A percentile compares a stretch with the other conserved stretches of the same genome.
These are phyloP conservation scores for Mycosarcoma maydis DNA, from an alignment of 1,284 basidiomycete genomes.

Conservation along the genomic window DNA sequence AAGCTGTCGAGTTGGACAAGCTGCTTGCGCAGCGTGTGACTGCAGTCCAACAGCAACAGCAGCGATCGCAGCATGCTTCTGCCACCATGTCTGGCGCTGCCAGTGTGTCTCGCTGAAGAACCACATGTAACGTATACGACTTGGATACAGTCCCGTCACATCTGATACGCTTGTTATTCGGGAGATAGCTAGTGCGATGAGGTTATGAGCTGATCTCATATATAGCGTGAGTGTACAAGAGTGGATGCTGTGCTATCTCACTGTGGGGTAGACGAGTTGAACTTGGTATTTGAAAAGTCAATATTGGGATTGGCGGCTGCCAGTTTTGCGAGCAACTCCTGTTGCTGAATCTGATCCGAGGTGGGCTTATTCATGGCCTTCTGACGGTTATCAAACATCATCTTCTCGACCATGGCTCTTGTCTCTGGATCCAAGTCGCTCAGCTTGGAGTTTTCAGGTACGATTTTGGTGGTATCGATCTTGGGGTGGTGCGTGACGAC, in stretches of 20 bases:
- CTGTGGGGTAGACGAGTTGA: slow-evolving; percentile 22
- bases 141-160: no score
- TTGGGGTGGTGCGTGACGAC: slow-evolving; percentile 93
- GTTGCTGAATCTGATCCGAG: slow-evolving; percentile 64
- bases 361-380: slow-evolving; percentile 91
- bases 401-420: slow-evolving; percentile 98
- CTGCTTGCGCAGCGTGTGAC: slow-evolving; percentile 13
- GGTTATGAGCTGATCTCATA: no score
- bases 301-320: slow-evolving; percentile 44
- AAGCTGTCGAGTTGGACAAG: slow-evolving; percentile 46
- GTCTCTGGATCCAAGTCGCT: slow-evolving; percentile 95
- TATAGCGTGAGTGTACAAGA: no score
- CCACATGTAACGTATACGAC: no score
- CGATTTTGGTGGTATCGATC: slow-evolving; percentile 96
- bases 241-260: neutral
- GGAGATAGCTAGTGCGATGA: no score
- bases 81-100: slow-evolving; percentile 1
- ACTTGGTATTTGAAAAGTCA: slow-evolving; percentile 50
- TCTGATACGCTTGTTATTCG: no score
- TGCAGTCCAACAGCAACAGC: slow-evolving; percentile 12
- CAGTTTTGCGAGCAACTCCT: slow-evolving; percentile 52
- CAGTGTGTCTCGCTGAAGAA: slow-evolving; percentile 18
- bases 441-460: slow-evolving; percentile 92
- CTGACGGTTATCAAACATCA: slow-evolving; percentile 99
- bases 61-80: slow-evolving; percentile 9